These are phyloP conservation scores for Mucuna pruriens DNA, from an alignment of 306 rosid genomes.

Conservation along the genomic window DNA sequence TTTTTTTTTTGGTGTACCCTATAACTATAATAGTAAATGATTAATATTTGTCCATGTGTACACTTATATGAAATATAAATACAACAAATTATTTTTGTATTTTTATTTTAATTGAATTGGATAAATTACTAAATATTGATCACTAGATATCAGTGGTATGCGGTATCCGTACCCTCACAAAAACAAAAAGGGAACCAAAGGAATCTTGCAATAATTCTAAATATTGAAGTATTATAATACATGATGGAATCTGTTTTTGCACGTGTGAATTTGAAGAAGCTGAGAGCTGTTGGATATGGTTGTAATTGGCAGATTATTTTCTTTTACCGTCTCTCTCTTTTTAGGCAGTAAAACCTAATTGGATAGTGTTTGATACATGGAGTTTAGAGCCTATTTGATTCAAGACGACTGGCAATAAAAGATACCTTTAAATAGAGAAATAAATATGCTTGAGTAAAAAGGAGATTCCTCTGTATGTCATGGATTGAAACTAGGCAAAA, in stretches of 20 bases:
- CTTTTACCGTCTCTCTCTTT: neutral
- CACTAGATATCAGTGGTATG: neutral
- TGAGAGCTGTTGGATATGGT: neutral
- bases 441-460: neutral
- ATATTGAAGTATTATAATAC: neutral
- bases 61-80: neutral
- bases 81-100: neutral
- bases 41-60: neutral
- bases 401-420: neutral
- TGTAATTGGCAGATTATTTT: neutral
- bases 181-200: neutral
- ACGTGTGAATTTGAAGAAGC: conserved; percentile 3
- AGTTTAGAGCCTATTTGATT: conserved; percentile 30
- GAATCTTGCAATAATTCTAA: neutral
- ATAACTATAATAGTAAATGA: neutral
- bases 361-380: conserved; percentile 5
- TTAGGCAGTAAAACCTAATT: neutral
- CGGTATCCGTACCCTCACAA: neutral
- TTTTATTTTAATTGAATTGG: neutral
- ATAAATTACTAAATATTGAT: neutral
- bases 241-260: neutral
- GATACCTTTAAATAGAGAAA: neutral
- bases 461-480: neutral
- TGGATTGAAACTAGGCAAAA: neutral
- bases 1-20: neutral